Base-by-base conservation (phyloP, 192 early-diverging fungal genomes). In the Haplosporangium gracile region DNA sequence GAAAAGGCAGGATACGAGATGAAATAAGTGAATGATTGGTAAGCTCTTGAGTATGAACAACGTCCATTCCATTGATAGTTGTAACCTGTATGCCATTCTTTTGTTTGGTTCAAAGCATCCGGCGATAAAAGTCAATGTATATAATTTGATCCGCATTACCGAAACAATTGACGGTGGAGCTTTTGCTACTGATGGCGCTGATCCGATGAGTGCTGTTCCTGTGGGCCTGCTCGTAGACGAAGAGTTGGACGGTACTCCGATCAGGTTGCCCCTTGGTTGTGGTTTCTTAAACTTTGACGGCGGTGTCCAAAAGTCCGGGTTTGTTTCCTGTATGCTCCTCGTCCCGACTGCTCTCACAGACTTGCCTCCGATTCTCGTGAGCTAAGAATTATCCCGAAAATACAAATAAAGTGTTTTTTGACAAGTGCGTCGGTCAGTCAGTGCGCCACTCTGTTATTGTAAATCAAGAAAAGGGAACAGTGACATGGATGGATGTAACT, bases 181-280 rank as follows among this genome's bases (percentile, higher is more conserved):
- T 15, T 65, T 65, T 26, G 11, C 60, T 15, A 32, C 29, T 65
- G 10, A 13, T 34, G 60, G 29, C n/a, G 11, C 15, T 32, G 60
- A 29, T 13, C 26, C 26, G 60, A 32, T 32, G 11, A 11, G 9
- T 32, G n/a, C 32, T 65, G 29, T 29, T 26, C 55, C 55, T 26
- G 55, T 10, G n/a, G n/a, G 22, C 16, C 55, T 60, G 10, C 8
- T 65, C 26, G 24, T 16, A 3, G 13, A 34, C 4, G 76, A 26
- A 15, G 68, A 40, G 26, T 85, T 85, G 4, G 70, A 77, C 8
- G 83, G 83, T n/a, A 85, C 83, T 24, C 74, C 83, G 22, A 85
- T 85, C 40, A 77, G 42, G 40, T 74, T 85, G 4, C 83, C 83
- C 47, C 75, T 81, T 43, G 68, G 57, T 13, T 51, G 73, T 7